Evolutionary conservation across 2,329 filamentous ascomycete species (phyloP).

Genomic region (Sporothrix brunneoviolacea): DNA sequence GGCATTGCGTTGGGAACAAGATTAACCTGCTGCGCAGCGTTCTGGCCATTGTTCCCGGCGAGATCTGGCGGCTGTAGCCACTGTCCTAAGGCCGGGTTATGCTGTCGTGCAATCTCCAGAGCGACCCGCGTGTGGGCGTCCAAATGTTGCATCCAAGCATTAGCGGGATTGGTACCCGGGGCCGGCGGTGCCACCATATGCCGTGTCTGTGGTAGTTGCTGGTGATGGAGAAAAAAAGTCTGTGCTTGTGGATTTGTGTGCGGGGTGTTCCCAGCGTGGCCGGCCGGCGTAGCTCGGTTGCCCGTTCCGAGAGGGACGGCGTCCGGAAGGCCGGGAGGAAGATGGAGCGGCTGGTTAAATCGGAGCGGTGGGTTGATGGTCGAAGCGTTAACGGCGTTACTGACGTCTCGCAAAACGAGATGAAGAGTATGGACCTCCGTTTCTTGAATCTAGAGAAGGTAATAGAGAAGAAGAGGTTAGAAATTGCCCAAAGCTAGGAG

Average conservation of each 20-base stretch:
- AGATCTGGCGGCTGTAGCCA: neutral
- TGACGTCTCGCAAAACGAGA: slow-evolving; percentile 8
- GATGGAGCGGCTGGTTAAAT: neutral
- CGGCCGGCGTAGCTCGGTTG: too few relatives aligned
- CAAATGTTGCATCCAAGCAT: neutral
- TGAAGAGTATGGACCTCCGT: slow-evolving; percentile 3
- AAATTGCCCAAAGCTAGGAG: too few relatives aligned
- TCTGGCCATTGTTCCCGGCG: neutral
- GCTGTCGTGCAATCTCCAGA: neutral
- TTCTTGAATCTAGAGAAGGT: neutral
- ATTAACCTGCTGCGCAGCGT: too few relatives aligned
- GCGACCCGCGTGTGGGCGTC: neutral
- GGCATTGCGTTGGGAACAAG: too few relatives aligned
- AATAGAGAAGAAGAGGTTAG: neutral
- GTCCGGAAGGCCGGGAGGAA: neutral
- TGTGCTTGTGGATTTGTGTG: neutral
- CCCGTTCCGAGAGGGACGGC: neutral
- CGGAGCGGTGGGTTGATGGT: neutral
- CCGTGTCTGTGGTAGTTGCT: neutral
- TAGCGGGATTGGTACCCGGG: neutral
- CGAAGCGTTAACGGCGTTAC: neutral
- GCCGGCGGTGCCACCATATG: neutral
- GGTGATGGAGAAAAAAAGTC: neutral
- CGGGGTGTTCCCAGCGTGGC: too few relatives aligned
- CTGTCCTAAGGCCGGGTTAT: neutral